These are phyloP conservation scores for Aschersonia sp. DNA, from an alignment of 2,329 filamentous ascomycete genomes.

Conservation along the genomic window DNA sequence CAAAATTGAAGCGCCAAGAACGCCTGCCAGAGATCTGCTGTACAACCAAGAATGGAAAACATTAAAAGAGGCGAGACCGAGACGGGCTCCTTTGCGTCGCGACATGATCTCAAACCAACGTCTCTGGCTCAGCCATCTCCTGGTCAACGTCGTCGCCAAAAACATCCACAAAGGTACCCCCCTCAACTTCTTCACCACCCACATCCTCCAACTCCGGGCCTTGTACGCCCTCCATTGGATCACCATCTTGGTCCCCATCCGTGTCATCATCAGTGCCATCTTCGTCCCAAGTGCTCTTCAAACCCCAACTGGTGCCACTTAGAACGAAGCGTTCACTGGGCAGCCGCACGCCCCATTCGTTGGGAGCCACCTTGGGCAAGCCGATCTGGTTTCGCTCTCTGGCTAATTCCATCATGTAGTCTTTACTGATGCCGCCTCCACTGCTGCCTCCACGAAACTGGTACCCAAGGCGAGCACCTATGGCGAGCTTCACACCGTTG, in stretches of 20 bases:
- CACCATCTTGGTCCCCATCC: slow-evolving; percentile 22
- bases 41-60: too few species aligned
- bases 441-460: slow-evolving; percentile 48
- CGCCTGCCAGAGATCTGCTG: too few species aligned
- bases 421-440: slow-evolving; percentile 47
- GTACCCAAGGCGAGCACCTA: slow-evolving; percentile 51
- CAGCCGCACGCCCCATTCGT: slow-evolving; percentile 53
- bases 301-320: slow-evolving; percentile 49
- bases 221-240: slow-evolving; percentile 35
- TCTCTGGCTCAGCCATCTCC: slow-evolving; percentile 33
- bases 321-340: slow-evolving; percentile 56
- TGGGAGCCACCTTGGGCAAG: slow-evolving; percentile 46
- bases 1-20: too few species aligned
- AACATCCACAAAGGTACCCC: slow-evolving; percentile 38
- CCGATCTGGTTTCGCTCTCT: slow-evolving; percentile 53
- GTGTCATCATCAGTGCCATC: slow-evolving; percentile 25
- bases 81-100: too few species aligned
- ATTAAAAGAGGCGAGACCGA: too few species aligned
- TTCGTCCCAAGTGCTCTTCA: slow-evolving; percentile 44
- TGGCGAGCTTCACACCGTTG: slow-evolving; percentile 58
- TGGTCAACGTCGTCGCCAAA: slow-evolving; percentile 40
- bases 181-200: slow-evolving; percentile 32
- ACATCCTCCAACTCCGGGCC: slow-evolving; percentile 25
- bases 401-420: slow-evolving; percentile 65
- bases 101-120: too few species aligned